A percentile compares a stretch with the other conserved stretches of the same genome.
Conservation (phyloP, 257 asterid genomes). For the Solanum megistacrolobum region DNA sequence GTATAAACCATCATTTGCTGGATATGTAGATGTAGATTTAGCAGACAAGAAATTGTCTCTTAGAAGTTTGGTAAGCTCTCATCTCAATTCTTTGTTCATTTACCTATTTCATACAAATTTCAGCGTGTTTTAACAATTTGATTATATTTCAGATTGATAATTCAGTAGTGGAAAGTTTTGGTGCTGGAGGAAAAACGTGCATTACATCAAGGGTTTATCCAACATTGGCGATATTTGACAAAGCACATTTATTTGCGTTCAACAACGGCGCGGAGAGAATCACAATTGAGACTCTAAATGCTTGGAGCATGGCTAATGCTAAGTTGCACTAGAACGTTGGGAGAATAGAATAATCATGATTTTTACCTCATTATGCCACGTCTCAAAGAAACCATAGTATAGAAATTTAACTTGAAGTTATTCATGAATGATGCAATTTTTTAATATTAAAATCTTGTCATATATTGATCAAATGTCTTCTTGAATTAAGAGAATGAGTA, state of each 20-base stretch:
- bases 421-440: background rate
- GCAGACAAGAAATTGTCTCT: slow-evolving; percentile 7
- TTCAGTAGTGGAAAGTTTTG: slow-evolving; percentile 13
- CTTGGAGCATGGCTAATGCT: slow-evolving; percentile 10
- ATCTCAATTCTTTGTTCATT: background rate
- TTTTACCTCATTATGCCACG: background rate
- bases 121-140: background rate
- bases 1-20: slow-evolving; percentile 9
- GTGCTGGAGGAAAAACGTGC: background rate
- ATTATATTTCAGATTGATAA: slow-evolving; percentile 3
- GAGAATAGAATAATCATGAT: background rate
- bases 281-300: background rate
- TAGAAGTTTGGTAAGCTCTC: slow-evolving; percentile 2
- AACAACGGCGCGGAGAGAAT: background rate
- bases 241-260: slow-evolving; percentile 4
- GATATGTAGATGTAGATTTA: slow-evolving; percentile 7
- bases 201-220: slow-evolving; percentile 16
- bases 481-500: background rate
- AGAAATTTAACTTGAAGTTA: background rate
- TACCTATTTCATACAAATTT: background rate
- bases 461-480: background rate
- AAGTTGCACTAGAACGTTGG: background rate
- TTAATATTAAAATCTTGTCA: background rate
- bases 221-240: background rate
- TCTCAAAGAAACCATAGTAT: background rate